Percentiles rank a stretch among this genome's conserved stretches.
These are phyloP conservation scores for Saksenaea oblongispora DNA, from an alignment of 371 early-diverging fungal species.

Conservation along the genomic window DNA sequence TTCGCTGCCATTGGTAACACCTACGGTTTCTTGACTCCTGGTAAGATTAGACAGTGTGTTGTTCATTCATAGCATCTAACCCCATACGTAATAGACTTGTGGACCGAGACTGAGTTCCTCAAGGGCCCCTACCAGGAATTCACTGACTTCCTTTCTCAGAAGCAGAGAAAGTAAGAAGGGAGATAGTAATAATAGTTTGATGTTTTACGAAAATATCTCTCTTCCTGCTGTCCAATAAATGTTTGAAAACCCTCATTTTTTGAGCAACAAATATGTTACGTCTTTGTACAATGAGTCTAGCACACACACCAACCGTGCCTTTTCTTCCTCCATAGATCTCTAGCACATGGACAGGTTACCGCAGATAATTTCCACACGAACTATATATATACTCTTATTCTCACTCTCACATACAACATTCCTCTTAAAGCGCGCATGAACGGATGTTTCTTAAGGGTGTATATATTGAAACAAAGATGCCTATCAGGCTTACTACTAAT, in stretches of 20 bases:
- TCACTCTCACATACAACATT: no score
- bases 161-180: conserved; percentile 32
- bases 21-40: conserved; percentile 94
- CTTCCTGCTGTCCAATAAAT: neutral
- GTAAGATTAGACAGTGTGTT: neutral
- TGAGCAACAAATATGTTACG: no score
- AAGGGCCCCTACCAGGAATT: conserved; percentile 90
- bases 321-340: no score
- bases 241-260: neutral
- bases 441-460: neutral
- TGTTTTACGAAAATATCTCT: neutral
- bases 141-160: conserved; percentile 80
- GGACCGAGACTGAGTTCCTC: conserved; percentile 85
- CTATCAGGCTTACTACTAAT: neutral
- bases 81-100: conserved; percentile 63
- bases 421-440: no score
- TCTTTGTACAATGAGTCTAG: no score
- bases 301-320: no score
- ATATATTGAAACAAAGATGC: neutral
- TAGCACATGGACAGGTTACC: no score
- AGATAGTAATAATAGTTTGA: neutral
- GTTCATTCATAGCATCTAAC: no score
- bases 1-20: conserved; percentile 96
- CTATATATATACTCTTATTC: no score
- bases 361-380: no score